Conservation (phyloP, 768 basidiomycete species). For the Leccinellum luteum region DNA sequence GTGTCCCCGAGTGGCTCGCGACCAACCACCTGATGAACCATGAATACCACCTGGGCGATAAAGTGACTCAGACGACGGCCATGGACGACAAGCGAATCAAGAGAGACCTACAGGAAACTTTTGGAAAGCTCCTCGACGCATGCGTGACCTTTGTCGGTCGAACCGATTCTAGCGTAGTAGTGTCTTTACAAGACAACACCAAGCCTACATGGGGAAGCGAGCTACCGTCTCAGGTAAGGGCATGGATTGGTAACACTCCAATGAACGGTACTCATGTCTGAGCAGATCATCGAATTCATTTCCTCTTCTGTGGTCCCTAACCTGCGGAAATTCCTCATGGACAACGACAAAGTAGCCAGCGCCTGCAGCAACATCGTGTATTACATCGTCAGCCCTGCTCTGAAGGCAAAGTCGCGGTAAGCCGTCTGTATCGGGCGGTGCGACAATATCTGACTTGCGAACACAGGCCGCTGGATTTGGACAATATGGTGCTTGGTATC, state of each 20-base stretch:
- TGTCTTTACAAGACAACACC: constrained; percentile 35
- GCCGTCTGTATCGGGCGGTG: constrained; percentile 9
- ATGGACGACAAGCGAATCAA: constrained; percentile 86
- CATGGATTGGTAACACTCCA: constrained; percentile 15
- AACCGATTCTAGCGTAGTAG: constrained; percentile 42
- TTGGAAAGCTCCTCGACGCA: constrained; percentile 79
- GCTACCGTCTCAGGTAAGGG: constrained; percentile 27
- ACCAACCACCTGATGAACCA: no score
- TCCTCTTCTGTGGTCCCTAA: constrained; percentile 68
- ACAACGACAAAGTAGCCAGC: constrained; percentile 78
- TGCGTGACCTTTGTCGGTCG: constrained; percentile 73
- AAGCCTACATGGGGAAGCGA: constrained; percentile 30
- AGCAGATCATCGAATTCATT: constrained; percentile 70
- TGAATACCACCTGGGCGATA: no score
- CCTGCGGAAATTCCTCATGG: constrained; percentile 74
- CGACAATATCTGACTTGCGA: constrained; percentile 6
- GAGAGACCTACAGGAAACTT: constrained; percentile 91
- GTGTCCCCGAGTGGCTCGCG: no score
- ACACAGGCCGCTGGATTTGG: constrained; percentile 75
- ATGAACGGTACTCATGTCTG: constrained; percentile 5
- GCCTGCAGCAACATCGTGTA: constrained; percentile 82
- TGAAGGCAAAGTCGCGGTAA: constrained; percentile 76
- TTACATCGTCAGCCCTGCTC: constrained; percentile 75
- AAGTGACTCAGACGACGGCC: constrained; percentile 84
- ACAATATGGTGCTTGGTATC: constrained; percentile 61